Base-by-base conservation (phyloP, 2,329 filamentous ascomycete genomes). In the Ceratocystis papillata region DNA sequence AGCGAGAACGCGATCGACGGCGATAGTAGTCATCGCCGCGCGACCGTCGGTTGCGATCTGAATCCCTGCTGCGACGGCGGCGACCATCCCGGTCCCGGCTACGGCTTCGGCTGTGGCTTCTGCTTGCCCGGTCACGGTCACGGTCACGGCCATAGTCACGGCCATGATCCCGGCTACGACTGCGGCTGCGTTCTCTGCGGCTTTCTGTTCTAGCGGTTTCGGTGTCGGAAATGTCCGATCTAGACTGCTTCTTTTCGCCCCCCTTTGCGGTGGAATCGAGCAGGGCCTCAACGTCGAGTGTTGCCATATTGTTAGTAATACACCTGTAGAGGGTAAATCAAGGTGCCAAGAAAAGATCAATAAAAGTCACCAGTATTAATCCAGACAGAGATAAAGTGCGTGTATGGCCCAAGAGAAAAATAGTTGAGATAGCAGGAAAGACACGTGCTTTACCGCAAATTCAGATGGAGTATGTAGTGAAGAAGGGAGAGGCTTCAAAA, bases 221-320 rank as follows among this genome's bases (percentile, higher is more conserved):
- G 69, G 85, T 82, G 69, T 84, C 83, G 70, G 78, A 73, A 69
- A 75, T 71, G 71, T 77, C 77, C 69, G 72, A 73, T 68, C 79
- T 79, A 33, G 50, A 22, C 72, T 79, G 41, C 72, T 79, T 79
- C 53, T 53, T 48, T 65, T 81, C 78, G 65, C 79, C 77, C 68
- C 79, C 77, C 74, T 85, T 86, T 64, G 89, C 89, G 69, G 89
- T 90, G 63, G 88, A 89, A 77, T 96, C 91, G 71, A 96, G 85
- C 70, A 96, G 83, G 70, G 90, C 90, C 80, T 96, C 92, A 72
- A 96, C 90, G 74, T 96, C 90, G 71, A 81, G 74, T 67, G 76
- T 78, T 64, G 79, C 76, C 79, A 82, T 41, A 3, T 81, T 60
- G 44, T 67, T 55, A 48, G 46, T 64, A 41, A 37, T 50, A 22